Evolutionary conservation across 2,329 filamentous ascomycete species (phyloP).

Genomic region (Trichocomaceae sp.): DNA sequence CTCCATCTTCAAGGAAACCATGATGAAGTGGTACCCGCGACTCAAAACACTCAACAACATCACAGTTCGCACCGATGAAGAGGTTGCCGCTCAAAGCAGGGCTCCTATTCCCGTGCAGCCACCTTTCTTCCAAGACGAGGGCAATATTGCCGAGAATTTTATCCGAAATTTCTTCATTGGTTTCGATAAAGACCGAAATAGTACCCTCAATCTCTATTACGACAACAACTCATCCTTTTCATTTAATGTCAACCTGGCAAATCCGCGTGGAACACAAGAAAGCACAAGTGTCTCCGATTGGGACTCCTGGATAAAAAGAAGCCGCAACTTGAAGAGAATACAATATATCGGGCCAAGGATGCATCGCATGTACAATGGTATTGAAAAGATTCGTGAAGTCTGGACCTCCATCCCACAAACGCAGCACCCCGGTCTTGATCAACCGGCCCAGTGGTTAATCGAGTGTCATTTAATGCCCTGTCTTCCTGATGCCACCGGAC

Average conservation of each 20-base stretch:
- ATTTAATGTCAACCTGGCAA: constrained; percentile 60
- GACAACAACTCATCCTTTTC: constrained; percentile 71
- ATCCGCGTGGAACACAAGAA: constrained; percentile 49
- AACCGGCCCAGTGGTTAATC: constrained; percentile 69
- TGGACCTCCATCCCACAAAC: constrained; percentile 68
- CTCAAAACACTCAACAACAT: constrained; percentile 69
- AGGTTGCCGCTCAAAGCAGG: constrained; percentile 55
- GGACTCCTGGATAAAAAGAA: constrained; percentile 68
- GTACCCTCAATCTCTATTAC: constrained; percentile 62
- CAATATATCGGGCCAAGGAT: constrained; percentile 54
- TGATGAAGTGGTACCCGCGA: constrained; percentile 76
- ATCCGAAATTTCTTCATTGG: constrained; percentile 65
- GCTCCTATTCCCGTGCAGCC: constrained; percentile 56
- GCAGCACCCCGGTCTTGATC: constrained; percentile 61
- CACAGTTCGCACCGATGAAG: constrained; percentile 65
- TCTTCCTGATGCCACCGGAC: constrained; percentile 61
- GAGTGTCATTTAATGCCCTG: constrained; percentile 71
- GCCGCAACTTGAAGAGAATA: constrained; percentile 69
- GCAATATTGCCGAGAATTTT: constrained; percentile 68
- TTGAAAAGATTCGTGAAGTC: constrained; percentile 56
- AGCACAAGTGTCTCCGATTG: constrained; percentile 42
- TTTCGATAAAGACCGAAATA: constrained; percentile 65
- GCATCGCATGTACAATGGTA: constrained; percentile 60
- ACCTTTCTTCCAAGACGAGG: constrained; percentile 67
- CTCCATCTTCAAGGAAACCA: constrained; percentile 58